These are phyloP conservation scores for Castanea crenata DNA, from an alignment of 306 rosid species.

Conservation along the genomic window DNA sequence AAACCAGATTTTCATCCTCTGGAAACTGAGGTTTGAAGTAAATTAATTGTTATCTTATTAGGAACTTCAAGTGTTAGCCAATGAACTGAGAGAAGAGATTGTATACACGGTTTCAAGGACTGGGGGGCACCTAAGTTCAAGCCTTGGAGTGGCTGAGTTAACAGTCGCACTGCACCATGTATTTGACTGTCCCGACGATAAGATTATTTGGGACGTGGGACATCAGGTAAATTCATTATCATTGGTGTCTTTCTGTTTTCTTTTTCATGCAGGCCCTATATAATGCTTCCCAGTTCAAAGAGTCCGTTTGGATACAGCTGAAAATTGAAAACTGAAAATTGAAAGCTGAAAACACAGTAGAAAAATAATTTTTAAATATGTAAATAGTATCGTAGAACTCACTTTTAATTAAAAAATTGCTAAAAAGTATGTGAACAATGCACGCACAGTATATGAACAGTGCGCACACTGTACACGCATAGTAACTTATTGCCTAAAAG, in stretches of 20 bases:
- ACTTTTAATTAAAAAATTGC: too few relatives aligned
- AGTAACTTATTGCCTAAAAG: too few relatives aligned
- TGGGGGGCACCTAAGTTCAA: conserved; percentile 65
- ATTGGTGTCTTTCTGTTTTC: neutral
- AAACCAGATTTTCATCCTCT: neutral
- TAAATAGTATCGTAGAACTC: too few relatives aligned
- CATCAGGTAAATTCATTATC: conserved; percentile 46
- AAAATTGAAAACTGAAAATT: too few relatives aligned
- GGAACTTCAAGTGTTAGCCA: conserved; percentile 51
- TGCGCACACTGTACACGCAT: too few relatives aligned
- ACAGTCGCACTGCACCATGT: conserved; percentile 73
- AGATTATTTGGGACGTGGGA: conserved; percentile 74
- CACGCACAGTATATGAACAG: too few relatives aligned
- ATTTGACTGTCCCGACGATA: conserved; percentile 58
- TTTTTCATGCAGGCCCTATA: neutral
- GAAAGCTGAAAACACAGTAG: too few relatives aligned
- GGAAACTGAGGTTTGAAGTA: neutral
- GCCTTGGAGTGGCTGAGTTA: conserved; percentile 63
- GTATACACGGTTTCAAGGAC: conserved; percentile 57
- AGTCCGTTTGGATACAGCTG: too few relatives aligned
- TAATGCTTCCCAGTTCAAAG: too few relatives aligned
- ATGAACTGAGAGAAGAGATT: conserved; percentile 58
- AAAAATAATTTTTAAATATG: too few relatives aligned
- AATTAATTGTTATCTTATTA: neutral
- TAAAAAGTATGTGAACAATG: too few relatives aligned